A percentile compares a stretch with the other conserved stretches of the same genome.
phyloP scores from a whole-genome alignment of 257 asterid species.

The Paulownia fortunei region DNA sequence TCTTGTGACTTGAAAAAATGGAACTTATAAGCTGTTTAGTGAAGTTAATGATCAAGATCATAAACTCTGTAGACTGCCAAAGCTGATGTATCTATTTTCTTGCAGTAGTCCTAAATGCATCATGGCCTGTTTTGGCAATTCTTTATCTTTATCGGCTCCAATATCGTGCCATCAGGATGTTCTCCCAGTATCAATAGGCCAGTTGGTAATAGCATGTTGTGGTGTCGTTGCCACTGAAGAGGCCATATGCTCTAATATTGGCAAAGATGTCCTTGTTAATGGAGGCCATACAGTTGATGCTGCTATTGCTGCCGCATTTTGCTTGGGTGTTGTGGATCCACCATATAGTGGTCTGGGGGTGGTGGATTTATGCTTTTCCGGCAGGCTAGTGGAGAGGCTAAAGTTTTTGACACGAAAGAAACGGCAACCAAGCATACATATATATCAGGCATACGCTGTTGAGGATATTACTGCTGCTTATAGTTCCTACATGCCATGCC shows the following conservation, averaged over 20 bases:
- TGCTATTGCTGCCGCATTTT: slow-evolving; percentile 50
- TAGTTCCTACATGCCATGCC: no score
- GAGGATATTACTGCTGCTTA: no score
- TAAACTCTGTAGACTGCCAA: no score
- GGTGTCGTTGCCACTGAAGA: slow-evolving; percentile 55
- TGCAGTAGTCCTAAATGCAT: no score
- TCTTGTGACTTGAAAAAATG: no score
- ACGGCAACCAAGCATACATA: slow-evolving; percentile 44
- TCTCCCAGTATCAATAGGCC: slow-evolving; percentile 24
- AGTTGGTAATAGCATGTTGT: slow-evolving; percentile 26
- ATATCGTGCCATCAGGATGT: no score
- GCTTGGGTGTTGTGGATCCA: slow-evolving; percentile 54
- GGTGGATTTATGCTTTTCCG: slow-evolving; percentile 53
- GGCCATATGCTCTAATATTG: slow-evolving; percentile 44
- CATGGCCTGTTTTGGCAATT: no score
- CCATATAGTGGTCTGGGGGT: slow-evolving; percentile 57
- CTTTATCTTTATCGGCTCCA: background rate
- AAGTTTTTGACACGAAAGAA: slow-evolving; percentile 52
- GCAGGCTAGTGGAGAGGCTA: slow-evolving; percentile 31
- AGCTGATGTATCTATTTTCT: no score
- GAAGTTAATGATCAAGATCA: no score
- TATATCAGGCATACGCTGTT: no score
- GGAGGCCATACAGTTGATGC: slow-evolving; percentile 61
- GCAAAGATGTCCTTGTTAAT: slow-evolving; percentile 33
- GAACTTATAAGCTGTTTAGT: no score